Evolutionary conservation across 306 rosid species (phyloP).

Genomic region (Cucurbita moschata): DNA sequence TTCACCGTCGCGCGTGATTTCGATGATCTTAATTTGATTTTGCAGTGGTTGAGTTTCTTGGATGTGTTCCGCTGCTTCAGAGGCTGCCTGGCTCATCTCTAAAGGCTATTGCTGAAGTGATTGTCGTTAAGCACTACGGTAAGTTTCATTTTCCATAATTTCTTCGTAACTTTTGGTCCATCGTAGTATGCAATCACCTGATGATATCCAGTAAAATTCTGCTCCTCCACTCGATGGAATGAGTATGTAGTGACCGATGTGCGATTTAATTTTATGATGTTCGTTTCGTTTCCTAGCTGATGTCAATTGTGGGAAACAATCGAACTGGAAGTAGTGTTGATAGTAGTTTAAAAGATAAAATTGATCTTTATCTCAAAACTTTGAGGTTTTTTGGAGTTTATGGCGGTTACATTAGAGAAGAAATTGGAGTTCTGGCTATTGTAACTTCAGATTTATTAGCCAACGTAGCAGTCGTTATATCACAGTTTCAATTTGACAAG

Average conservation of each 20-base stretch:
- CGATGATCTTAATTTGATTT: constrained; percentile 4
- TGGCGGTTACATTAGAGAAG: not conserved
- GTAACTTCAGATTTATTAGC: not conserved
- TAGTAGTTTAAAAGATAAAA: not conserved
- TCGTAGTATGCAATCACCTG: not conserved
- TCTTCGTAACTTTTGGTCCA: not conserved
- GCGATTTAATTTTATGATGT: not conserved
- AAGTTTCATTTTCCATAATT: not conserved
- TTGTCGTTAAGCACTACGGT: constrained; percentile 50
- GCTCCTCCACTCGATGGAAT: not conserved
- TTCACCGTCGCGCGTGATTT: not conserved
- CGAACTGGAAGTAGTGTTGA: not conserved
- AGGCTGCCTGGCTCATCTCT: constrained; percentile 66
- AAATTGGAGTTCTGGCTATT: not conserved
- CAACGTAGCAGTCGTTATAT: not conserved
- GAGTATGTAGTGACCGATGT: not conserved
- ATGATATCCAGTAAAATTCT: not conserved
- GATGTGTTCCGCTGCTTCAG: constrained; percentile 69
- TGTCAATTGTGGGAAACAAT: not conserved
- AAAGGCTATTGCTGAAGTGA: constrained; percentile 44
- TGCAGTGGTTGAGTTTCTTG: constrained; percentile 75
- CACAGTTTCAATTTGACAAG: not conserved
- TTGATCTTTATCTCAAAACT: not conserved
- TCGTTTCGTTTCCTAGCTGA: not conserved
- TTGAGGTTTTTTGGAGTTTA: not conserved